Base-by-base conservation (phyloP, 108 stramenopile genomes). In the Cyclotella atomus region DNA sequence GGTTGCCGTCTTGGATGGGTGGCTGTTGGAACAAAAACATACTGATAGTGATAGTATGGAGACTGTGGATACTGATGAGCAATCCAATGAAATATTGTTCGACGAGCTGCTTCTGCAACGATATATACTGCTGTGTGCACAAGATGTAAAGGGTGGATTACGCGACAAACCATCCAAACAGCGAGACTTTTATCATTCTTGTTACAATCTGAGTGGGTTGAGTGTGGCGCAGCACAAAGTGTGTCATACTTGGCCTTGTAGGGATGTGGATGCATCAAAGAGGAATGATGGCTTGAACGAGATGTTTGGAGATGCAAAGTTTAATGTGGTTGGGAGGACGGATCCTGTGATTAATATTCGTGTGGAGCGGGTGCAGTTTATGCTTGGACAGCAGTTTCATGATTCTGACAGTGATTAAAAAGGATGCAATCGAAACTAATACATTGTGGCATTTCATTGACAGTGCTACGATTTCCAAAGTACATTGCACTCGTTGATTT, bases 141-240 rank as follows among this genome's bases (percentile, higher is more conserved):
- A 99, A 84, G 91, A 97, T 52, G 70, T 89, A 19, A 94, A 96
- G 52, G 99, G 99, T n/a, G 99, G 99, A 2, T 70, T 99, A 45
- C 85, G 94, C 16, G 97, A 94, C 80, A 97, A 94, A 66, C 95
- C 94, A 1, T 86, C 88, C 72, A 97, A 96, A 70, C 49, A 78
- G 12, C 72, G 96, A 17, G 99, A 99, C 75, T 98, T 95, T 73
- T 99, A 99, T 73, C 99, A 99, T 85, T 91, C 92, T 2, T 99
- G 98, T 82, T 99, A 99, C 93, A 95, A 94, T 53, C 76, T 99
- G 19, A 88, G 88, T 62, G 98, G 98, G 0, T 78, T 99, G 23
- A 89, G 94, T 29, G 84, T 97, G 3, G 83, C 96, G 7, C 98
- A 99, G 83, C 93, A 95, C 64, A 82, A 59, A 29, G 27, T 74